Base-by-base conservation (phyloP, 257 asterid species). In the Echium plantagineum region DNA sequence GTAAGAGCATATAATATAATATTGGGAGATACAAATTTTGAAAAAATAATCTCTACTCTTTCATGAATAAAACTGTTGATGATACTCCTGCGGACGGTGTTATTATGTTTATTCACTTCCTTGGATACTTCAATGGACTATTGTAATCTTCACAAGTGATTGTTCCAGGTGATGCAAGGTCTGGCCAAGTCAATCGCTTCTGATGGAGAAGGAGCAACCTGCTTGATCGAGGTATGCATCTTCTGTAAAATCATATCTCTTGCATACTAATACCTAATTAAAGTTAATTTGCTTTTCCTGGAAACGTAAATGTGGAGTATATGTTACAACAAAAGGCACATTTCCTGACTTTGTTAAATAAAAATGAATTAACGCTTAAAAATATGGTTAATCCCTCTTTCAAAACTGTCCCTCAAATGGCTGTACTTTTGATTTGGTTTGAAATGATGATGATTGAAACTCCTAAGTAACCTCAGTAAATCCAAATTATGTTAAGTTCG, bases 121-220 rank as follows among this genome's bases (percentile, higher is more conserved):
- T 56, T 61, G 19, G 59, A 60, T 42, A 21, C 59, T 60, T 59
- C 59, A 31, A 61, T 19, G 24, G 59, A 53, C 35, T 16, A 42
- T 15, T 66, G 18, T 21, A 60, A 59, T 48, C 49, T 66, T 58
- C 38, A 70, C 62, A 47, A 56, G 12, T 21, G 47, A 20, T 52
- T 66, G 12, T 19, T 74, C 42, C 89, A 88, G 97, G 98, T 91
- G 66, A 91, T 91, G 98, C 97, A 84, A 73, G 91, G 98, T 55
- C 91, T 93, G 63, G 98, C 95, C n/a, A 93, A 93, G 77, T 88
- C 98, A 49, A 84, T 93, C 72, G 98, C 97, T 62, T 91, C 87
- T 94, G 98, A 91, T 76, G 97, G 98, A n/a, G 98, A 91, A 81
- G 98, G 98, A 67, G 96, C 98, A 21, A 91, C 98, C 53, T 86